Conservation (phyloP, 2,329 filamentous ascomycete genomes). For the Chaetothyriales sp. region DNA sequence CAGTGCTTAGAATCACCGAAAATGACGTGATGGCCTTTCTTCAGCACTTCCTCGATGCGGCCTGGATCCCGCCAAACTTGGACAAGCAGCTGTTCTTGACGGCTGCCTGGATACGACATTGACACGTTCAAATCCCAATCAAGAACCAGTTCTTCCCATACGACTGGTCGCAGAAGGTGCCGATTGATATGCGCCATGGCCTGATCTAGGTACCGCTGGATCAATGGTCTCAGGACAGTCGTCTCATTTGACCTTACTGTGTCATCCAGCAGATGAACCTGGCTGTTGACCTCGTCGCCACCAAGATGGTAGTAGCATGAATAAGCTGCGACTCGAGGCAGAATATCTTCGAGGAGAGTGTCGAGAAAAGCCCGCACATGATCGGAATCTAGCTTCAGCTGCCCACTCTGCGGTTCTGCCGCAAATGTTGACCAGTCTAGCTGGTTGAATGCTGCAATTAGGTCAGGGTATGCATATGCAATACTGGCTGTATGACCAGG, state of each 20-base stretch:
- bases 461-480: conserved; percentile 52
- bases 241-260: conserved; percentile 54
- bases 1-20: conserved; percentile 21
- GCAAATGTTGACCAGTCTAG: conserved; percentile 41
- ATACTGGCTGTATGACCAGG: conserved; percentile 65
- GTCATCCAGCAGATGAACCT: conserved; percentile 60
- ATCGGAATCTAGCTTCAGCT: conserved; percentile 62
- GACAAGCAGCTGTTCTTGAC: conserved; percentile 28
- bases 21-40: conserved; percentile 21
- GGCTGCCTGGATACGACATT: conserved; percentile 30
- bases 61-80: conserved; percentile 54
- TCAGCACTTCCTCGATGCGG: conserved; percentile 19
- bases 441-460: conserved; percentile 51
- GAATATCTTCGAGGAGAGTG: conserved; percentile 58
- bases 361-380: conserved; percentile 59
- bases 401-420: conserved; percentile 44
- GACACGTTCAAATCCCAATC: conserved; percentile 65
- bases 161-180: conserved; percentile 56
- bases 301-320: conserved; percentile 71
- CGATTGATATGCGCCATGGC: conserved; percentile 52
- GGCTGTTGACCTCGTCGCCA: conserved; percentile 72
- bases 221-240: conserved; percentile 54
- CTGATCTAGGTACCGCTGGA: conserved; percentile 63
- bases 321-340: conserved; percentile 58
- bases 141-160: conserved; percentile 79